Conservation (phyloP, 2,329 filamentous ascomycete genomes). For the Talaromyces atroroseus region DNA sequence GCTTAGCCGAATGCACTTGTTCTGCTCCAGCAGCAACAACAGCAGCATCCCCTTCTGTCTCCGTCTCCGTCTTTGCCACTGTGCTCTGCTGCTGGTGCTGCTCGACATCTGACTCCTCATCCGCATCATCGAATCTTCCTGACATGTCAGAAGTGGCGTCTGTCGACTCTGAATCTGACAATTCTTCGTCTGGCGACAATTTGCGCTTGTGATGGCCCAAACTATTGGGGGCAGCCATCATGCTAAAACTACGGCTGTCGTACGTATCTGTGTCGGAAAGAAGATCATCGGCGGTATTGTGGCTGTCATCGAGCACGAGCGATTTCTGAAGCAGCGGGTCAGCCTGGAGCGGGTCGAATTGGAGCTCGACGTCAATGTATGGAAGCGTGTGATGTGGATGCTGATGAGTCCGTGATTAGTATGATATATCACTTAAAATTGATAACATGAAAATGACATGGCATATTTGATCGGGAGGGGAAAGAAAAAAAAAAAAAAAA, state of each 20-base stretch:
- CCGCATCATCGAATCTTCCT: slow-evolving; percentile 32
- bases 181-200: slow-evolving; percentile 17
- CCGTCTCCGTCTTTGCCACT: not conserved
- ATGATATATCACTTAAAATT: not conserved
- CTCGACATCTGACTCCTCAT: slow-evolving; percentile 19
- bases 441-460: no score
- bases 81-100: not conserved
- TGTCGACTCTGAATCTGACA: slow-evolving; percentile 13
- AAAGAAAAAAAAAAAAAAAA: not conserved
- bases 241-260: not conserved
- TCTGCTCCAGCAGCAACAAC: no score
- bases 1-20: slow-evolving; percentile 33
- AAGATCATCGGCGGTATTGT: not conserved
- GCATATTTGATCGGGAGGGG: no score
- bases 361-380: slow-evolving; percentile 16
- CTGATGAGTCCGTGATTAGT: not conserved
- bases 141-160: slow-evolving; percentile 28
- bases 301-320: slow-evolving; percentile 15
- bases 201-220: slow-evolving; percentile 24
- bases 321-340: slow-evolving; percentile 23
- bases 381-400: slow-evolving; percentile 1
- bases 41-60: not conserved
- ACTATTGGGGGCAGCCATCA: not conserved
- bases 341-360: slow-evolving; percentile 18
- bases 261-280: not conserved